A percentile compares a stretch with the other conserved stretches of the same genome.
These are phyloP conservation scores for Circinella umbellata DNA, from an alignment of 371 early-diverging fungal genomes.

Conservation along the genomic window DNA sequence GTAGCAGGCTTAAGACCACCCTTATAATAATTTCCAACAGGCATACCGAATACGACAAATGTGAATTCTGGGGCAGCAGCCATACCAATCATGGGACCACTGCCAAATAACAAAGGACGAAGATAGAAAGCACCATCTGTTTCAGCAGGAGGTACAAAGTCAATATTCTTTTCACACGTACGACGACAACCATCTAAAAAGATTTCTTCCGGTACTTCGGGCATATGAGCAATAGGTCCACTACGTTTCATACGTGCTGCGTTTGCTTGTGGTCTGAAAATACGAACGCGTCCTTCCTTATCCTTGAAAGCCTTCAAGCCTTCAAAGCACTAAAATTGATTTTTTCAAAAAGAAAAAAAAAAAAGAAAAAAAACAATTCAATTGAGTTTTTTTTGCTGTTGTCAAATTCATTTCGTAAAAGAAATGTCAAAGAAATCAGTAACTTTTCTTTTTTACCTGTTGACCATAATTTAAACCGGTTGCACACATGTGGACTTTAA, in stretches of 20 bases:
- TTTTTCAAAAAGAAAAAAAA: background rate
- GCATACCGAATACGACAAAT: conserved; percentile 74
- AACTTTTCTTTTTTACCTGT: conserved; percentile 41
- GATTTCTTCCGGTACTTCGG: conserved; percentile 62
- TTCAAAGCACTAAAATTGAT: conserved; percentile 68
- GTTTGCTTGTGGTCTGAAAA: conserved; percentile 79
- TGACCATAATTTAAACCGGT: conserved; percentile 79
- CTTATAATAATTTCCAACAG: conserved; percentile 73
- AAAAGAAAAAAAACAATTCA: background rate
- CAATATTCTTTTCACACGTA: conserved; percentile 68
- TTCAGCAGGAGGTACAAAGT: conserved; percentile 75
- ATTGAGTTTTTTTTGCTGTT: too few species aligned
- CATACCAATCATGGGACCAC: conserved; percentile 74
- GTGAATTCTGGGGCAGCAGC: conserved; percentile 70
- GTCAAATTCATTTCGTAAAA: too few species aligned
- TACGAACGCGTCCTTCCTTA: conserved; percentile 72
- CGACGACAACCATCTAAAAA: conserved; percentile 70
- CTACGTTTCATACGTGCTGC: conserved; percentile 69
- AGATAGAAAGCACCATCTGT: conserved; percentile 70
- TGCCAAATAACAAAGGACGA: conserved; percentile 76
- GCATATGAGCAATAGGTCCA: conserved; percentile 67
- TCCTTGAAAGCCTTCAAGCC: conserved; percentile 84
- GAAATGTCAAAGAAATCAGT: too few species aligned
- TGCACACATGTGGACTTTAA: conserved; percentile 59
- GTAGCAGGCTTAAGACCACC: conserved; percentile 76